Evolutionary conservation across 306 rosid species (phyloP).

Genomic region (Oemleria cerasiformis): DNA sequence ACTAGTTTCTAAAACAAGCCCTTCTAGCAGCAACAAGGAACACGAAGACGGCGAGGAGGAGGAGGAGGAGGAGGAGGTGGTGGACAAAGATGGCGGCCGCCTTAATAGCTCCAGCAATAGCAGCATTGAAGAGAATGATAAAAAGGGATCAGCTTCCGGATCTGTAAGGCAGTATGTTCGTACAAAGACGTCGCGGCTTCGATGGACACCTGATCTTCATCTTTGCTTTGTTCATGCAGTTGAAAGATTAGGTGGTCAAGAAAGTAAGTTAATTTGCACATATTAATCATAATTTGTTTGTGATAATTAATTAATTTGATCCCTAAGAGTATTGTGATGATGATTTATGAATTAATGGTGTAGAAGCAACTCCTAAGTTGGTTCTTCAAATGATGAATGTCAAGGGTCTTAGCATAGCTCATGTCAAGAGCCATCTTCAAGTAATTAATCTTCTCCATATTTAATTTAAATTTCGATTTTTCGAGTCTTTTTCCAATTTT

Average conservation of each 20-base stretch:
- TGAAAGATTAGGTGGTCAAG: slow-evolving; percentile 45
- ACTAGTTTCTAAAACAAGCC: slow-evolving; percentile 16
- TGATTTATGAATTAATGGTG: slow-evolving; percentile 12
- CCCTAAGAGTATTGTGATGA: not conserved
- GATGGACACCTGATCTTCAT: slow-evolving; percentile 52
- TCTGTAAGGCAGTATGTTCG: slow-evolving; percentile 44
- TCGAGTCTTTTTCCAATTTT: no score
- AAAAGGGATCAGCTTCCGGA: slow-evolving; percentile 30
- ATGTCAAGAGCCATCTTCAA: slow-evolving; percentile 53
- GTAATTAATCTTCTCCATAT: slow-evolving; percentile 22
- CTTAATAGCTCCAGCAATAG: slow-evolving; percentile 34
- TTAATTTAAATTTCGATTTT: no score
- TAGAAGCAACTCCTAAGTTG: slow-evolving; percentile 54
- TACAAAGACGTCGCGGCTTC: slow-evolving; percentile 44
- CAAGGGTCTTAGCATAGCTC: slow-evolving; percentile 54
- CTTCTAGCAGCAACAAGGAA: slow-evolving; percentile 13
- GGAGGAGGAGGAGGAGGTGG: slow-evolving; percentile 1
- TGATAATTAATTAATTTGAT: not conserved
- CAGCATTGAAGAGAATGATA: slow-evolving; percentile 37
- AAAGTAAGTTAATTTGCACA: slow-evolving; percentile 24
- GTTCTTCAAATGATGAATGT: slow-evolving; percentile 48
- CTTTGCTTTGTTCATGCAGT: slow-evolving; percentile 44
- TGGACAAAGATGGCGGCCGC: slow-evolving; percentile 7
- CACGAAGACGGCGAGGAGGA: not conserved
- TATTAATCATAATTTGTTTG: not conserved